These are phyloP conservation scores for Sisymbrium irio DNA, from an alignment of 345 rosid genomes.

Conservation along the genomic window DNA sequence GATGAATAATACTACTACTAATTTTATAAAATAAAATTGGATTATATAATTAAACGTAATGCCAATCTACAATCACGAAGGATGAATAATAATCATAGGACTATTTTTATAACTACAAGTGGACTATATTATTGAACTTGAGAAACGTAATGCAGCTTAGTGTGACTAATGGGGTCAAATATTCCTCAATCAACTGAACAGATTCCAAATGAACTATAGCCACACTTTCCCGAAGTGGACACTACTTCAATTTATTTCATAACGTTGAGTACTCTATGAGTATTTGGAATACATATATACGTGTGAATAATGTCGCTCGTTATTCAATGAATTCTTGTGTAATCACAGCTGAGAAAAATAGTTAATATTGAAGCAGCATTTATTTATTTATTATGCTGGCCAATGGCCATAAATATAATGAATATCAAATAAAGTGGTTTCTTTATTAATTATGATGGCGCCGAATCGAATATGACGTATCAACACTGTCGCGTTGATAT, in stretches of 20 bases:
- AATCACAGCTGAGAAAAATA: not conserved
- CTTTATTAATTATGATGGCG: conserved; percentile 20
- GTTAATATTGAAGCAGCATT: not conserved
- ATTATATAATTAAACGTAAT: not conserved
- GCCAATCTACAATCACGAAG: conserved; percentile 4
- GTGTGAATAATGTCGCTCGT: conserved; percentile 19
- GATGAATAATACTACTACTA: not conserved
- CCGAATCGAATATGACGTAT: conserved; percentile 36
- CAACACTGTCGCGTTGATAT: conserved; percentile 4
- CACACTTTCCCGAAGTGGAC: conserved; percentile 33
- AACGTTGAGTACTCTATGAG: not conserved
- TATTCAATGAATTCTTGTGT: conserved; percentile 17
- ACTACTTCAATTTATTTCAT: conserved; percentile 17
- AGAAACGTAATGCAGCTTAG: conserved; percentile 7
- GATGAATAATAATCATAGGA: not conserved
- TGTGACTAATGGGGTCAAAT: conserved; percentile 27
- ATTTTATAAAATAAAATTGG: not conserved
- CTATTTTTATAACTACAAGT: not conserved
- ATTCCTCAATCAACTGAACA: conserved; percentile 31
- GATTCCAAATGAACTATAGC: conserved; percentile 26
- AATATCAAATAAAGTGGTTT: conserved; percentile 11
- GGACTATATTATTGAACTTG: not conserved
- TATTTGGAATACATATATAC: not conserved
- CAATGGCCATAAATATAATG: conserved; percentile 8
- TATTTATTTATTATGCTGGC: conserved; percentile 26